Evolutionary conservation across 164 flowering plant species (phyloP).

Genomic region (Vitis amurensis): DNA sequence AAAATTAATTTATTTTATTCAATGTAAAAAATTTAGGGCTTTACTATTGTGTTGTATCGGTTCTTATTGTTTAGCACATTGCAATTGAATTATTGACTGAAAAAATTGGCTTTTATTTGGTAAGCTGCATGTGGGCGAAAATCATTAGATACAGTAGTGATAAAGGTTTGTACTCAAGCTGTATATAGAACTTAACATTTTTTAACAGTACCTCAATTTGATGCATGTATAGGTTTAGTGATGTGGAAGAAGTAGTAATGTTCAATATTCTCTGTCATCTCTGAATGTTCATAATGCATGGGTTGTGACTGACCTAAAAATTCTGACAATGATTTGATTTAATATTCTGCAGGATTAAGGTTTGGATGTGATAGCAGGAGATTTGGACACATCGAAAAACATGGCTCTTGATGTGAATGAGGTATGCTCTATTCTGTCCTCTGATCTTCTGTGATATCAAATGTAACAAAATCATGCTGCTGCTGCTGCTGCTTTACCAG

Average conservation of each 20-base stretch:
- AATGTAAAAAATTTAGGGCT: too few species aligned
- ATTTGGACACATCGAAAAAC: slow-evolving; percentile 36
- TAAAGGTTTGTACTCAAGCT: background rate
- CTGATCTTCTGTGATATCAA: background rate
- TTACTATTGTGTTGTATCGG: too few species aligned
- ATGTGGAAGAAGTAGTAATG: background rate
- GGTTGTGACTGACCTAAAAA: too few species aligned
- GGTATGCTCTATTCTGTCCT: slow-evolving; percentile 17
- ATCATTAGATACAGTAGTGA: background rate
- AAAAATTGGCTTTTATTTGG: background rate
- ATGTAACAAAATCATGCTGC: too few species aligned
- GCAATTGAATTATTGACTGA: background rate
- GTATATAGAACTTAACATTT: background rate
- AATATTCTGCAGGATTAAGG: slow-evolving; percentile 34
- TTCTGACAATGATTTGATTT: background rate
- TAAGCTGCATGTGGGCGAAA: background rate
- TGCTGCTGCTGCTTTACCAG: too few species aligned
- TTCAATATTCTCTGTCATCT: background rate
- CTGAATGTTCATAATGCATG: background rate
- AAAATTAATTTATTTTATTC: too few species aligned
- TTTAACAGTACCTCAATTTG: background rate
- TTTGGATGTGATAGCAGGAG: slow-evolving; percentile 39
- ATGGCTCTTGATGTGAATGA: slow-evolving; percentile 45
- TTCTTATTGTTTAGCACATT: too few species aligned
- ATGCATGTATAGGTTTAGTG: too few species aligned